Evolutionary conservation across 192 early-diverging fungal genomes (phyloP).

Genomic region (Podila horticola): DNA sequence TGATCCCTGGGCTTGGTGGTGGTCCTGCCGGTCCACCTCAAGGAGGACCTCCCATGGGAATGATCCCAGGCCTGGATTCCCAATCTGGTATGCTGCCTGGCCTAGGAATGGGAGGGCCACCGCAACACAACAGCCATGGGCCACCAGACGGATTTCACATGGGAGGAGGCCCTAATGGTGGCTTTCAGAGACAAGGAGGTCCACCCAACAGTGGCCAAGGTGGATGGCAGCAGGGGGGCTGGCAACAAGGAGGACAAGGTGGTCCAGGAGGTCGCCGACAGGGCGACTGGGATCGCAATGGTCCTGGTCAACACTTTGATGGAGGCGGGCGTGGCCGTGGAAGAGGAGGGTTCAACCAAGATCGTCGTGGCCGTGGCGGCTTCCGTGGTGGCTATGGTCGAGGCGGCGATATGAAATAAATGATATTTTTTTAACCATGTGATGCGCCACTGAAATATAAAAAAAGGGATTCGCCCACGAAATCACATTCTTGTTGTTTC

Average conservation of each 20-base stretch:
- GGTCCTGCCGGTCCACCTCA: conserved; percentile 20
- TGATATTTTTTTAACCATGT: too few species aligned
- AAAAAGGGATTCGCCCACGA: too few species aligned
- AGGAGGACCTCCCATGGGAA: conserved; percentile 26
- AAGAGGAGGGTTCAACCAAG: conserved; percentile 43
- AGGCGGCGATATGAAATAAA: conserved; percentile 1
- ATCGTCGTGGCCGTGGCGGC: conserved; percentile 36
- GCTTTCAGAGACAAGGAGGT: conserved; percentile 23
- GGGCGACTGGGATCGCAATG: conserved; percentile 25
- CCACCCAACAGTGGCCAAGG: conserved; percentile 14
- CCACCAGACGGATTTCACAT: conserved; percentile 7
- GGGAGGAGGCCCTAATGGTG: conserved; percentile 3
- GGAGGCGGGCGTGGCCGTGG: conserved; percentile 40
- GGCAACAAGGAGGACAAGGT: background rate
- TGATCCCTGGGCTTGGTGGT: conserved; percentile 43
- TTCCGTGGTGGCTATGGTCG: conserved; percentile 19
- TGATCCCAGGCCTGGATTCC: conserved; percentile 20
- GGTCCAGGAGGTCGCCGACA: conserved; percentile 14
- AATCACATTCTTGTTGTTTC: too few species aligned
- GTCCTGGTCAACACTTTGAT: conserved; percentile 26
- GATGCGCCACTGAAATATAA: too few species aligned
- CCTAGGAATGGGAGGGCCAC: conserved; percentile 42
- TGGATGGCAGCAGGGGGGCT: conserved; percentile 22
- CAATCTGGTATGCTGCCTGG: conserved; percentile 32
- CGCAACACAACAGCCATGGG: conserved; percentile 6